Evolutionary conservation across 2,329 filamentous ascomycete genomes (phyloP), one percentile per base, ranked within the genome.

Genomic region (Beauveria sp.): DNA sequence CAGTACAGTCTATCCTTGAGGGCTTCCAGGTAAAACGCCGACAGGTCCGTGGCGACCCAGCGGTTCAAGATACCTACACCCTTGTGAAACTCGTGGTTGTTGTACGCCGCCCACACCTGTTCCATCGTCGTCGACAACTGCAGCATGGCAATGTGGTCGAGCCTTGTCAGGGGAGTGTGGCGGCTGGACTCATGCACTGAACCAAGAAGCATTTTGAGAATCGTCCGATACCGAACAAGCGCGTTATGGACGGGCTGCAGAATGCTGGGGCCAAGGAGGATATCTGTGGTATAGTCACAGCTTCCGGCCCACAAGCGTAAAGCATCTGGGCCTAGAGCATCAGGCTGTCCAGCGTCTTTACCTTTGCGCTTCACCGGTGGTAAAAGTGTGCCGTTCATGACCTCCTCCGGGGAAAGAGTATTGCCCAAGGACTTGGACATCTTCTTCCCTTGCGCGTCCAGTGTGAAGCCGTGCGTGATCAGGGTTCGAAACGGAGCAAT

Each of bases 381-480:
- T 16, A 96, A 76, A 12, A 96, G 79, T 3, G 87, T 86, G 7
- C 93, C 93, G 58, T 91, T 85, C 79, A 97, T 95, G 66, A 99
- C 92, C 65, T 96, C 81, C 7, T 84, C 79, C 0, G 93, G 93
- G 0, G 85, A 82, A 61, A 98, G 86, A 31, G 90, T 88, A 70
- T 99, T 99, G 18, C 95, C 95, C 1, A 97, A 77, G 0, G 92
- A 97, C 74, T 99, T 99, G 72, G 93, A 97, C 95, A 99, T 99
- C 74, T 99, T 99, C 71, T 90, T 91, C n/a, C 93, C 93, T 42
- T 89, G 79, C 55, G 88, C 83, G 69, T 99, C 95, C 2, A 99
- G 83, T 0, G 91, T 93, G 72, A 99, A 99, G 1, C 95, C 95
- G 71, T 99, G 95, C 0, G 95, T 99, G 64, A 97, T 88, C n/a